These are phyloP conservation scores for Ensete ventricosum DNA, from an alignment of 176 grass and related monocot species.

Conservation along the genomic window DNA sequence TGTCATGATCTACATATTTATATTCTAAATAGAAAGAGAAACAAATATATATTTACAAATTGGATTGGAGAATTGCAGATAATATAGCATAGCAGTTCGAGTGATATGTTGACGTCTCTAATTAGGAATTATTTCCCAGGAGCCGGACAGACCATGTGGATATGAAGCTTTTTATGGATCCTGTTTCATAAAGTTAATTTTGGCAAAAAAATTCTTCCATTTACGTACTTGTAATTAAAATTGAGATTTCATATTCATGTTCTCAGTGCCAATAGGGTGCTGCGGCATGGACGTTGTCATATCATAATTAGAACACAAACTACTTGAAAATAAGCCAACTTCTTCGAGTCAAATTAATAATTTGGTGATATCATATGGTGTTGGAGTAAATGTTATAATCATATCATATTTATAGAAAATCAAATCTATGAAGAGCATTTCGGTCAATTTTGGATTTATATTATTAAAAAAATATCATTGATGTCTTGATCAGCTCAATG, in stretches of 20 bases:
- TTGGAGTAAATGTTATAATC: too few species aligned
- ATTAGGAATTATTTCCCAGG: too few species aligned
- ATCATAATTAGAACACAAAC: too few species aligned
- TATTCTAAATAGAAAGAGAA: too few species aligned
- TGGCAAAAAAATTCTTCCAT: not conserved
- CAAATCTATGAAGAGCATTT: too few species aligned
- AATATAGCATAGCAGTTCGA: conserved; percentile 4
- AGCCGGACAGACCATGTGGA: not conserved
- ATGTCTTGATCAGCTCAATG: too few species aligned
- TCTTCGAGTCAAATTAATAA: not conserved
- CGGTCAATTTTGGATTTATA: too few species aligned
- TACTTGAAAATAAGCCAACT: conserved; percentile 8
- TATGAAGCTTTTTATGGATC: conserved; percentile 19
- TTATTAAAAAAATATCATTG: too few species aligned
- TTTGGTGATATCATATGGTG: conserved; percentile 22
- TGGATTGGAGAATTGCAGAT: conserved; percentile 19
- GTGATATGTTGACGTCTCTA: not conserved
- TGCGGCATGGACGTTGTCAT: not conserved
- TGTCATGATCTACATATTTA: too few species aligned
- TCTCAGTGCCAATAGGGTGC: conserved; percentile 2
- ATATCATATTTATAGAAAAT: too few species aligned
- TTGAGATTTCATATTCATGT: not conserved
- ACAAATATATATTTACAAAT: too few species aligned
- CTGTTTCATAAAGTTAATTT: not conserved
- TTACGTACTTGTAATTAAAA: not conserved